Evolutionary conservation across 805 yeast species (phyloP), one percentile per base, ranked within the genome.

Genomic region (Yamadazyma sp.): DNA sequence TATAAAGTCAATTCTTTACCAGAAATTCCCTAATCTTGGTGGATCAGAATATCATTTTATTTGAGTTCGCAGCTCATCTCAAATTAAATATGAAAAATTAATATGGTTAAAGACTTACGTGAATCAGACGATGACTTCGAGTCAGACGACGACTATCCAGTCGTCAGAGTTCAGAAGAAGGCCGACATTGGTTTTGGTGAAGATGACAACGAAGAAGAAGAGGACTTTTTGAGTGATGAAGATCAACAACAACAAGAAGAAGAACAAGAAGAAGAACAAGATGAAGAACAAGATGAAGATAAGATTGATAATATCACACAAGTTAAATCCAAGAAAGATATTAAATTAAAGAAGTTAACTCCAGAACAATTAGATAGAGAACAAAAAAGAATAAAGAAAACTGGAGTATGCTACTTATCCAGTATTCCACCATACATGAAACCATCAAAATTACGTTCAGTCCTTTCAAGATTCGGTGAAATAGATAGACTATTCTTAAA

Each of bases 351-450:
- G 46, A 73, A 69, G 44, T 62, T 82, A 21, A 71, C 80, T 6
- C 71, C 80, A 6, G 72, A 72, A 30, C 76, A 76, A 43, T 56
- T 79, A n/a, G 73, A 55, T 5, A 62, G 77, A 52, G 75, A 74
- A 41, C 70, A 75, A 42, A 72, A 72, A 46, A 74, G 73, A 47
- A 70, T 75, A 23, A 76, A 72, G 42, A 80, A 75, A 48, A 81
- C 96, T 0, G 98, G 98, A 4, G 96, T 93, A 2, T 82, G 95
- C n/a, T 93, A 93, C 49, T 59, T 93, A 3, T 88, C 97, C 0
- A 75, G 82, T 32, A 76, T 93, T 7, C 98, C 98, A 0, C 98
- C 98, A 17, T 93, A 84, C 55, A 93, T 93, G 98, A 89, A 89
- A 55, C 98, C 98, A 1, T 77, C 82, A 2, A 93, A 88, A 55